Evolutionary conservation across 768 basidiomycete genomes (phyloP), one percentile per base, ranked within the genome.

Genomic region (Hericium rajendrae): DNA sequence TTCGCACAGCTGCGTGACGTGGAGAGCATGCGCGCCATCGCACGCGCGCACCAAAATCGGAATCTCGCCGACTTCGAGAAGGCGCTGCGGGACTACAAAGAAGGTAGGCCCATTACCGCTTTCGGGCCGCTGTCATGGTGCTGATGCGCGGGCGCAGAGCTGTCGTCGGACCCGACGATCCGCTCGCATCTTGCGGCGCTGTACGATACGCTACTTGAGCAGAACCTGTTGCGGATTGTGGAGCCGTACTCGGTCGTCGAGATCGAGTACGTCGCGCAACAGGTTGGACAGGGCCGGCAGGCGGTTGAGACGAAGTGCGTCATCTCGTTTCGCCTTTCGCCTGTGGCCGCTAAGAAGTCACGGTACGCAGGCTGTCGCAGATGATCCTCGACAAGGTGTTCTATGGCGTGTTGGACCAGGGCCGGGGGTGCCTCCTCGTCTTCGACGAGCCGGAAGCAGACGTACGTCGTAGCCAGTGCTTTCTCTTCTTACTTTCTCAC

Each of bases 331-430:
- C 28, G 37, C 28, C 18, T 46, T 55, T 16, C n/a, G n/a, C 39
- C 18, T 38, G 24, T 6, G 46, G 18, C 16, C 13, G 16, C 50
- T 51, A 20, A 53, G 46, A 12, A 41, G 49, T 22, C 16, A 16
- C 43, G n/a, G 12, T 53, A 11, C 16, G 37, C 5, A 95, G 94
- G 68, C 73, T 98, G 26, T 93, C 90, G 32, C 95, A 99, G 69
- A 98, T 99, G 95, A 99, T 98, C 60, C 75, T 97, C 39, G 95
- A 97, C 72, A 94, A 94, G 64, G 83, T 94, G 2, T 81, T 98
- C 61, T 82, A 91, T 60, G 95, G 95, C 5, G 94, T 99, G 1
- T 78, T 99, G n/a, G 95, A 98, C 69, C 95, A 98, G 69, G 93
- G 92, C 26, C 81, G 91, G 2, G 94, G 94, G 0, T 94, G 93